Evolutionary conservation across 2,329 filamentous ascomycete species (phyloP), one percentile per base, ranked within the genome.

Genomic region (Fusarium sp.): DNA sequence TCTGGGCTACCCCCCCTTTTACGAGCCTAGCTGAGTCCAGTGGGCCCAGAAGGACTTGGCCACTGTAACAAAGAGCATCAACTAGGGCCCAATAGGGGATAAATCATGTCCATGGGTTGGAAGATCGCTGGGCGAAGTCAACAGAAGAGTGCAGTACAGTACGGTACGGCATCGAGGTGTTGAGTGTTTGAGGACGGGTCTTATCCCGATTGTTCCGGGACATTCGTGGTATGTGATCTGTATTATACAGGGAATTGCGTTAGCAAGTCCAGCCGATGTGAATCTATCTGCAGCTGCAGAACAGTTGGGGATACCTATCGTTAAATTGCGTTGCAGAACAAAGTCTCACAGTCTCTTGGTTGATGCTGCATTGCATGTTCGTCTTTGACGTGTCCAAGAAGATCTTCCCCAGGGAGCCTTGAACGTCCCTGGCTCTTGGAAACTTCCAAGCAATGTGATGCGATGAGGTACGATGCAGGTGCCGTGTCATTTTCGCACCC

Each of bases 401-500:
- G 62, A 61, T 70, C 55, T 68, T 55, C 50, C 32, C 67, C 42
- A 12, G 67, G 67, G 55, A 64, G 30, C 21, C 46, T 68, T 63
- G 57, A 40, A 18, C 40, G 34, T 49, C 41, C 43, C 55, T 55
- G 53, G 34, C 23, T 46, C 48, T 40, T 28, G 20, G 59, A 20
- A 25, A 63, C 18, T 21, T 63, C 34, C 11, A 57, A 23, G 14
- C 21, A 34, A 51, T 40, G 48, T 23, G 32, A 25, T 27, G 48
- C 21, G 47, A 49, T 34, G 28, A 21, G 28, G 28, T 48, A 28
- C 45, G 46, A 54, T 68, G 45, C 68, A 71, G 47, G 59, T 69
- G 68, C 68, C 60, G 59, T 69, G 60, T 51, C 68, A 59, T 72
- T 72, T 69, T 62, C 51, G 53, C 48, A 66, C 63, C 54, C 42